Percentiles rank a stretch among this genome's conserved stretches.
These are phyloP conservation scores for Effrenium voratum DNA, from an alignment of 73 alveolate species.

Conservation along the genomic window DNA sequence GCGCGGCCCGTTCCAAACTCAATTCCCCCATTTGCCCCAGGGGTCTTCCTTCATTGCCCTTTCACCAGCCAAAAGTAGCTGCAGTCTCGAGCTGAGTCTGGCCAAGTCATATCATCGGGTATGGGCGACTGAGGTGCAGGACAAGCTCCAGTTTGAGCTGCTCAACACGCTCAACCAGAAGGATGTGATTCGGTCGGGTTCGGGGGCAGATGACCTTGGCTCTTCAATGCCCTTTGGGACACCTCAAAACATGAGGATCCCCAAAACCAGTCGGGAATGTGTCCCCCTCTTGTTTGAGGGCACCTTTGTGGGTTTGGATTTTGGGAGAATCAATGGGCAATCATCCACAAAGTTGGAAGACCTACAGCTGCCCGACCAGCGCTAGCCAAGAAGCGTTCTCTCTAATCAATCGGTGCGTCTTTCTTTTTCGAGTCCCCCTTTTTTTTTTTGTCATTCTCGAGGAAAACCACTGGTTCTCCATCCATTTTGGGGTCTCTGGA, in stretches of 20 bases:
- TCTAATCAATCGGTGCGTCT: not conserved
- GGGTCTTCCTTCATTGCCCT: too few relatives aligned
- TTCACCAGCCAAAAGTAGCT: too few relatives aligned
- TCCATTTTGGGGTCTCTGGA: not conserved
- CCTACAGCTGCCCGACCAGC: not conserved
- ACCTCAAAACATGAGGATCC: not conserved
- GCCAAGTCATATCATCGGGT: too few relatives aligned
- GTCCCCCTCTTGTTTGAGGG: not conserved
- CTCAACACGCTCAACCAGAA: slow-evolving; percentile 42
- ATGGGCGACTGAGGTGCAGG: not conserved
- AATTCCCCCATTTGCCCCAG: too few relatives aligned
- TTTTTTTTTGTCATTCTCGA: not conserved
- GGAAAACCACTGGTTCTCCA: not conserved
- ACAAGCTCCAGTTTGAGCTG: slow-evolving; percentile 64
- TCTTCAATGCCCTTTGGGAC: not conserved
- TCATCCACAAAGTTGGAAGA: not conserved
- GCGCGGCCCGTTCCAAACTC: too few relatives aligned
- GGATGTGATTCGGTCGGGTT: not conserved
- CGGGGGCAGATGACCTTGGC: not conserved
- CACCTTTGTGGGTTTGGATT: not conserved
- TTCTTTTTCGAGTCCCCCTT: not conserved
- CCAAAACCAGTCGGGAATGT: not conserved
- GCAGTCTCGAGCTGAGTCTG: too few relatives aligned
- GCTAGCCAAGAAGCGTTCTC: not conserved
- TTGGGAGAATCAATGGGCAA: not conserved